Evolutionary conservation across 2,329 filamentous ascomycete species (phyloP).

Genomic region (Proliferodiscus dingleyae): DNA sequence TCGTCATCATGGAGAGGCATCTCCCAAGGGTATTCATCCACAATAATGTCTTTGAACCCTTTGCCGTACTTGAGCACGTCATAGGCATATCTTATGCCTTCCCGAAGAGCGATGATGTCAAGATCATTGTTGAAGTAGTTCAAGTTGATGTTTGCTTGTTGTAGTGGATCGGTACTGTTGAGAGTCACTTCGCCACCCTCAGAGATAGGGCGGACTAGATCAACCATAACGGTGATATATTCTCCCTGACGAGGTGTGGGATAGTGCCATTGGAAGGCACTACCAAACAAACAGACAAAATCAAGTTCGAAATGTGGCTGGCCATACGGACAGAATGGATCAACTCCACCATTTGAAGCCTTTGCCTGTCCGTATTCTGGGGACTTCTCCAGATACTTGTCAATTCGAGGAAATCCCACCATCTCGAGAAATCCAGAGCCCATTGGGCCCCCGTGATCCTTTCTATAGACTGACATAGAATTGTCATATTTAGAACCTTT

Average conservation of each 20-base stretch:
- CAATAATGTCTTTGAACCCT: constrained; percentile 50
- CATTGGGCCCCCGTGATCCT: constrained; percentile 37
- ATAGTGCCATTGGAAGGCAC: constrained; percentile 45
- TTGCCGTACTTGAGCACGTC: constrained; percentile 55
- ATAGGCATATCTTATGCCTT: constrained; percentile 18
- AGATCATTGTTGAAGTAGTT: constrained; percentile 37
- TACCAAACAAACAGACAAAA: constrained; percentile 56
- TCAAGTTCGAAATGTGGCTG: constrained; percentile 60
- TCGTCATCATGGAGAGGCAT: constrained; percentile 53
- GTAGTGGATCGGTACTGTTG: constrained; percentile 48
- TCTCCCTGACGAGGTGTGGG: constrained; percentile 39
- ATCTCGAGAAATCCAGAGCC: constrained; percentile 43
- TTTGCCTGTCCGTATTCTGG: constrained; percentile 43
- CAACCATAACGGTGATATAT: constrained; percentile 53
- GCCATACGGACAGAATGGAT: constrained; percentile 51
- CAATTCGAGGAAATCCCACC: constrained; percentile 53
- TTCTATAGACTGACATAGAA: constrained; percentile 36
- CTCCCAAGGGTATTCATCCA: constrained; percentile 52
- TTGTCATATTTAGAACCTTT: constrained; percentile 33
- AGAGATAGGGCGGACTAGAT: constrained; percentile 44
- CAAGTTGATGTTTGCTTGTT: constrained; percentile 40
- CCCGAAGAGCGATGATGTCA: constrained; percentile 51
- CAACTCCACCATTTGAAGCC: constrained; percentile 36
- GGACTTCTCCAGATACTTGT: constrained; percentile 46
- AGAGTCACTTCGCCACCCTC: constrained; percentile 37